phyloP scores from a whole-genome alignment of 2,329 filamentous ascomycete genomes.

The Amesomyces nigricolor region DNA sequence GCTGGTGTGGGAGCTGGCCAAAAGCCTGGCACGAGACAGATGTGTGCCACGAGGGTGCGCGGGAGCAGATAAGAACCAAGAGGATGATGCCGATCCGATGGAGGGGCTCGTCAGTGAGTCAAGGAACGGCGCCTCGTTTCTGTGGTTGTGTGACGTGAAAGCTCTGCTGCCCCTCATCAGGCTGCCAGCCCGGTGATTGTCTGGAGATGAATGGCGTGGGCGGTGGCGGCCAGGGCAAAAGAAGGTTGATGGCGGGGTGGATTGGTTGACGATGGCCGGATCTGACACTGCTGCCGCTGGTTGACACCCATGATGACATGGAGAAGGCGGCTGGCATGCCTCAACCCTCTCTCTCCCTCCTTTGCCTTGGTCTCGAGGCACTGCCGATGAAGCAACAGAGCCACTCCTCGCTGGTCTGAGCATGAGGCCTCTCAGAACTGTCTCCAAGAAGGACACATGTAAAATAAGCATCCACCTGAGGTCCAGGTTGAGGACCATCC shows the following conservation, averaged over 20 bases:
- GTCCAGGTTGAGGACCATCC: background rate
- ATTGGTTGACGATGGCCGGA: constrained; percentile 7
- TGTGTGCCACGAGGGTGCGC: constrained; percentile 9
- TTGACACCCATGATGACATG: background rate
- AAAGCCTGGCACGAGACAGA: constrained; percentile 11
- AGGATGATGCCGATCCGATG: constrained; percentile 9
- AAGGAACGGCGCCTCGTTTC: background rate
- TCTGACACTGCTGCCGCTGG: background rate
- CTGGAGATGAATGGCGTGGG: constrained; percentile 1
- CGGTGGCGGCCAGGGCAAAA: background rate
- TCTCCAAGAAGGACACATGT: background rate
- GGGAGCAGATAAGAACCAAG: constrained; percentile 8
- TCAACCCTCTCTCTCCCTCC: no score
- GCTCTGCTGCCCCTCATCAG: constrained; percentile 4
- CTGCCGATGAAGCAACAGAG: background rate
- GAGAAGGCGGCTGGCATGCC: background rate
- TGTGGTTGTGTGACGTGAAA: constrained; percentile 15
- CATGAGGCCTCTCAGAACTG: no score
- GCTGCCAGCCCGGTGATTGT: background rate
- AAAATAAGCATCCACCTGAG: constrained; percentile 13
- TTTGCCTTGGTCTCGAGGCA: background rate
- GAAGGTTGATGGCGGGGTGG: constrained; percentile 2
- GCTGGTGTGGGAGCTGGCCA: constrained; percentile 3
- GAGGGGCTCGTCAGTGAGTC: constrained; percentile 18
- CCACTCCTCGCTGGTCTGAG: background rate